Evolutionary conservation across 495 filamentous ascomycete genomes (phyloP).

Genomic region (Apodospora peruviana): DNA sequence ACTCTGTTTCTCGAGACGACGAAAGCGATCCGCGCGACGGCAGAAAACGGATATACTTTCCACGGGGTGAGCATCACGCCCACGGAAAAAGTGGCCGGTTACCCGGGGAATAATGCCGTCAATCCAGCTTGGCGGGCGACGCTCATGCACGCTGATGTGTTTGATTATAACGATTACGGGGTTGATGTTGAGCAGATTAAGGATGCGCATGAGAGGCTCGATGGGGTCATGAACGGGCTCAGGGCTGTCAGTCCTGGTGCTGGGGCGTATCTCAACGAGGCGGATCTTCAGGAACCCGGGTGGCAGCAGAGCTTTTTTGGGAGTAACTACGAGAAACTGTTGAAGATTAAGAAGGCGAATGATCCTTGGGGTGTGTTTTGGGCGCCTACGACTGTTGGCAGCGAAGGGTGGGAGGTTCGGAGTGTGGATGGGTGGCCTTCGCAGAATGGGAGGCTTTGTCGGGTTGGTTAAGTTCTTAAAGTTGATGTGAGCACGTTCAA

Average conservation of each 20-base stretch:
- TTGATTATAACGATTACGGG: conserved; percentile 26
- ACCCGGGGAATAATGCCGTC: not conserved
- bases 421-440: not conserved
- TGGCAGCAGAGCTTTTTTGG: conserved; percentile 58
- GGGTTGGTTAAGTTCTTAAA: no score
- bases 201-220: not conserved
- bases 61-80: not conserved
- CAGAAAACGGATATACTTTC: not conserved
- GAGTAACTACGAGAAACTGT: conserved; percentile 44
- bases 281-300: conserved; percentile 50
- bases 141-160: conserved; percentile 40
- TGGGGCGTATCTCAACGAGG: conserved; percentile 45
- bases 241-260: conserved; percentile 33
- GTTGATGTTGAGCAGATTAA: conserved; percentile 33
- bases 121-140: conserved; percentile 20
- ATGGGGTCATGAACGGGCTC: conserved; percentile 16
- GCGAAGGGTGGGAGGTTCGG: not conserved
- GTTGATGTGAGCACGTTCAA: no score
- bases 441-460: not conserved
- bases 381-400: conserved; percentile 46
- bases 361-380: conserved; percentile 54
- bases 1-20: not conserved
- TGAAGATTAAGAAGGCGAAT: conserved; percentile 45
- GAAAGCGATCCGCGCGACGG: not conserved
- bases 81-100: not conserved